These are phyloP conservation scores for Cardamine resedifolia DNA, from an alignment of 345 rosid species.

Conservation along the genomic window DNA sequence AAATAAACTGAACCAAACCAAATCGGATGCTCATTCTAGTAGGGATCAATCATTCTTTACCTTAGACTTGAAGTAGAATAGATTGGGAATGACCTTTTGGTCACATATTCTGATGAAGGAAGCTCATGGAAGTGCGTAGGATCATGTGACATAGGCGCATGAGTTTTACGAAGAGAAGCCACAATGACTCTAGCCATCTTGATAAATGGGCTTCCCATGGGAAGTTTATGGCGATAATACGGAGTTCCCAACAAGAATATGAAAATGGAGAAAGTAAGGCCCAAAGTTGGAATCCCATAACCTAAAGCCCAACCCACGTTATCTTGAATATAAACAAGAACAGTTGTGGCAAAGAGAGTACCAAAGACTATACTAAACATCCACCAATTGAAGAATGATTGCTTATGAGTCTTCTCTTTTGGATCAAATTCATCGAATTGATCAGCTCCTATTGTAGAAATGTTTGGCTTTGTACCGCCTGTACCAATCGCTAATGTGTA, in stretches of 20 bases:
- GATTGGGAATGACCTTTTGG: conserved; percentile 52
- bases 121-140: conserved; percentile 55
- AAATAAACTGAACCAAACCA: background rate
- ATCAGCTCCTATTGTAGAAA: conserved; percentile 85
- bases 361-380: conserved; percentile 89
- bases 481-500: conserved; percentile 72
- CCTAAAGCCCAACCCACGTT: conserved; percentile 83
- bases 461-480: conserved; percentile 95
- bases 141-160: conserved; percentile 45
- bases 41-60: conserved; percentile 31
- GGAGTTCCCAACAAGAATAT: conserved; percentile 72
- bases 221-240: conserved; percentile 62
- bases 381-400: conserved; percentile 98
- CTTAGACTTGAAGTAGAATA: conserved; percentile 62
- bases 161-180: conserved; percentile 61
- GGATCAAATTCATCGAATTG: conserved; percentile 84
- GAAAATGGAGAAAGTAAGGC: conserved; percentile 51
- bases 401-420: conserved; percentile 65
- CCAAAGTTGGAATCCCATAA: conserved; percentile 69
- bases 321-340: conserved; percentile 82
- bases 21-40: background rate
- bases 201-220: conserved; percentile 71
- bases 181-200: conserved; percentile 70
- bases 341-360: conserved; percentile 72
- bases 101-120: conserved; percentile 48